Conservation (phyloP, 257 asterid species). For the Solanum clarkiae region DNA sequence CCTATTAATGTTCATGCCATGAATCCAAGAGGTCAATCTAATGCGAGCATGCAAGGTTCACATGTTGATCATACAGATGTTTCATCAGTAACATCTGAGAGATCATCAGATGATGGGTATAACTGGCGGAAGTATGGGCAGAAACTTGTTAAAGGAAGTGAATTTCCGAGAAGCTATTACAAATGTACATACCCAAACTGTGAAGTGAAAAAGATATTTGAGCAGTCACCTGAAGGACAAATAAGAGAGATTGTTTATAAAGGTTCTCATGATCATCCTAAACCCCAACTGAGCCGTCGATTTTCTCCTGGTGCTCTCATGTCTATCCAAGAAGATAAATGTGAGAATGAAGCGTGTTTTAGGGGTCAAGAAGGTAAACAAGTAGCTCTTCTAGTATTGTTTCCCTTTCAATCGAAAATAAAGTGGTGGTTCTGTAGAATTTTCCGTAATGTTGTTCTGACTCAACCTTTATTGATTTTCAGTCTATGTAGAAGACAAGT, state of each 20-base stretch:
- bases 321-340: conserved; percentile 68
- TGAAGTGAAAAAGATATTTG: conserved; percentile 16
- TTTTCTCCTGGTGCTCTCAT: conserved; percentile 62
- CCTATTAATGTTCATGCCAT: conserved; percentile 20
- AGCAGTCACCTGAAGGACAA: conserved; percentile 1
- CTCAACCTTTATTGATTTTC: background rate
- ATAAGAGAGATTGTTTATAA: conserved; percentile 18
- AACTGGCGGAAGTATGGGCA: conserved; percentile 18
- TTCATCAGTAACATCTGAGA: conserved; percentile 45
- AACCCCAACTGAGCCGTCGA: conserved; percentile 44
- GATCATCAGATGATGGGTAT: conserved; percentile 33
- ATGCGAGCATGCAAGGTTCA: conserved; percentile 22
- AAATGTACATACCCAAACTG: conserved; percentile 9
- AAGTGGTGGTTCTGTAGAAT: background rate
- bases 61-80: conserved; percentile 23
- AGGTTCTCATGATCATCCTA: conserved; percentile 28
- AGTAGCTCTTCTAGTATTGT: background rate
- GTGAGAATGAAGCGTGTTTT: conserved; percentile 31
- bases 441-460: background rate
- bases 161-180: conserved; percentile 14
- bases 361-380: conserved; percentile 60
- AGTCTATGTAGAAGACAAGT: conserved; percentile 39
- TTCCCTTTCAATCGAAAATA: background rate
- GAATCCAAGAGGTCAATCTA: conserved; percentile 21
- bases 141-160: conserved; percentile 14